Conservation (phyloP, 371 early-diverging fungal genomes). For the Chytridium lagenaria region DNA sequence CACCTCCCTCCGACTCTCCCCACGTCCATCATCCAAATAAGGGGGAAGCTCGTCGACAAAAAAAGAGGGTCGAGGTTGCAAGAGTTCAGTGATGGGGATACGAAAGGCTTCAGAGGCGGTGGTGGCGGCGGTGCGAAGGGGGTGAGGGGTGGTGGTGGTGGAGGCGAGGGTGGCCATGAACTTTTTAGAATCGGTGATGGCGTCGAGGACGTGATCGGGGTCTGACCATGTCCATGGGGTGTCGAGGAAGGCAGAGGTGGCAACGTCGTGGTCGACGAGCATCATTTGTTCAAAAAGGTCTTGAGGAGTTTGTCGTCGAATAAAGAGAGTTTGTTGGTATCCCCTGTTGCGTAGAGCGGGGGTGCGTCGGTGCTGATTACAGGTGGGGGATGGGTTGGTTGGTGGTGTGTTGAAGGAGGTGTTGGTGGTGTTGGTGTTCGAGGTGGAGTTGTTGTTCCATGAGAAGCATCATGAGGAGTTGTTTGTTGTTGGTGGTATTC, state of each 20-base stretch:
- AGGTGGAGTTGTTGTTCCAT: not conserved
- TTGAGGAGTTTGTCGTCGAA: not conserved
- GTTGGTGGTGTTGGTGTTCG: not conserved
- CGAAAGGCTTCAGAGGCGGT: conserved; percentile 5
- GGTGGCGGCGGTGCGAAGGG: not conserved
- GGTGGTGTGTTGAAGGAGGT: not conserved
- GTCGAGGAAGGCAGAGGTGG: too few species aligned
- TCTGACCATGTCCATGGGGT: too few species aligned
- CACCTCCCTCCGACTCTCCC: not conserved
- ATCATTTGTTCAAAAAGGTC: conserved; percentile 5
- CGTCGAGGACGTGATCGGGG: not conserved
- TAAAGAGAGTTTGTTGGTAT: not conserved
- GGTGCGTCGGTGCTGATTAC: not conserved
- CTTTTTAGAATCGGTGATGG: conserved; percentile 4
- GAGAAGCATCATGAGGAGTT: not conserved
- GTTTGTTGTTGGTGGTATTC: not conserved
- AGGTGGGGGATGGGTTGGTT: not conserved
- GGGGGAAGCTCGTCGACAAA: conserved; percentile 6
- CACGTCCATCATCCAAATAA: not conserved
- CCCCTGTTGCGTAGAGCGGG: not conserved
- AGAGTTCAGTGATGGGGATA: not conserved
- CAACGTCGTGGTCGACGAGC: not conserved
- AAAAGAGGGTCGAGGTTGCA: not conserved
- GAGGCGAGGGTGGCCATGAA: not conserved
- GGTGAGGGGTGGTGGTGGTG: not conserved